Evolutionary conservation across 768 basidiomycete species (phyloP).

Genomic region (Mycena capillaripes): DNA sequence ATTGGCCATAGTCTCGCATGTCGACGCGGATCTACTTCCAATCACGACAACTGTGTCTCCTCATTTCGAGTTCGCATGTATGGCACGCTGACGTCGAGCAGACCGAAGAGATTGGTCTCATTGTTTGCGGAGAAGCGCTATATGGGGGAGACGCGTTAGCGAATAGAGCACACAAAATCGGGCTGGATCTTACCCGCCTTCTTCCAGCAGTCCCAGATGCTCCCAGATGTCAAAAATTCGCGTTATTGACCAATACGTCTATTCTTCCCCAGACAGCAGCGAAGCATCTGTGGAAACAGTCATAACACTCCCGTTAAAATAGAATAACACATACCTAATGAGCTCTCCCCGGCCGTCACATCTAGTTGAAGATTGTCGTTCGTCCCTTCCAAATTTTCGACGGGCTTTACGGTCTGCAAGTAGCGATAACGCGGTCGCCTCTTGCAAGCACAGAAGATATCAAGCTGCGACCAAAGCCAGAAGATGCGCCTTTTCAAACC

Average conservation of each 20-base stretch:
- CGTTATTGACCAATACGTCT: slow-evolving; percentile 78
- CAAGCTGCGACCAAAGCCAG: slow-evolving; percentile 71
- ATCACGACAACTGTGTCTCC: slow-evolving; percentile 63
- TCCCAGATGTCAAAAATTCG: slow-evolving; percentile 60
- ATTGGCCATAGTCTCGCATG: slow-evolving; percentile 57
- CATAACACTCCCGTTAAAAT: neutral
- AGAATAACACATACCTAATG: slow-evolving; percentile 39
- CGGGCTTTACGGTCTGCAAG: slow-evolving; percentile 59
- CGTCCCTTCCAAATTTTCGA: slow-evolving; percentile 50
- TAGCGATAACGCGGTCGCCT: slow-evolving; percentile 76
- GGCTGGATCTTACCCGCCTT: slow-evolving; percentile 61
- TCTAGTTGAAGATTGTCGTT: slow-evolving; percentile 65
- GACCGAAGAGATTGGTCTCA: slow-evolving; percentile 66
- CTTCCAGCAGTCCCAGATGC: slow-evolving; percentile 67
- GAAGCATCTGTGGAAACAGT: slow-evolving; percentile 47
- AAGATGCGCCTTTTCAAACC: slow-evolving; percentile 61
- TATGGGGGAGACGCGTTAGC: slow-evolving; percentile 35
- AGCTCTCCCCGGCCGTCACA: slow-evolving; percentile 59
- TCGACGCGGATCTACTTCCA: slow-evolving; percentile 72
- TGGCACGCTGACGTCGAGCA: slow-evolving; percentile 68
- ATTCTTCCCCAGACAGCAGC: slow-evolving; percentile 65
- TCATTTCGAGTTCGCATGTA: slow-evolving; percentile 60
- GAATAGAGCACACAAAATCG: neutral
- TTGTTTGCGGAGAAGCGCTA: slow-evolving; percentile 53
- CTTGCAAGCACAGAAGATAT: slow-evolving; percentile 61